These are phyloP conservation scores for Fusarium devonianum DNA, from an alignment of 2,329 filamentous ascomycete genomes.

Conservation along the genomic window DNA sequence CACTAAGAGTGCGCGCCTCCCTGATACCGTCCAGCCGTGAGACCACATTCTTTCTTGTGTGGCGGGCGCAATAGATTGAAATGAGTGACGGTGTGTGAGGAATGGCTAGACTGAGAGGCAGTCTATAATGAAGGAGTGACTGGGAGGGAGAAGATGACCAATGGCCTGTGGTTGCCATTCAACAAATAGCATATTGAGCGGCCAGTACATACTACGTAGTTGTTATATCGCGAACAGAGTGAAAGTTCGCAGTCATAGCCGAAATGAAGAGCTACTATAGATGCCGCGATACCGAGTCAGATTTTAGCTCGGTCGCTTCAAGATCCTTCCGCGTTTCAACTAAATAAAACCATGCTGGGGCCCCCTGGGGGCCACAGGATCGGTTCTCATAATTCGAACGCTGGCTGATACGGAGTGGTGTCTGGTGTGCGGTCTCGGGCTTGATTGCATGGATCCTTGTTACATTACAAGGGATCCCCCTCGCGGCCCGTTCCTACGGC, in stretches of 20 bases:
- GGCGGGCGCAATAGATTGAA: neutral
- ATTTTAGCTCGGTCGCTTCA: neutral
- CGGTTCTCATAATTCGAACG: too few relatives aligned
- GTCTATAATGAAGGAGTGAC: slow-evolving; percentile 1
- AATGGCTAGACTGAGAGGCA: slow-evolving; percentile 4
- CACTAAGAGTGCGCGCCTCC: slow-evolving; percentile 14
- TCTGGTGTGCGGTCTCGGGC: too few relatives aligned
- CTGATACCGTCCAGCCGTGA: slow-evolving; percentile 5
- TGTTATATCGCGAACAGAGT: neutral
- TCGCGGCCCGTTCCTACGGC: too few relatives aligned
- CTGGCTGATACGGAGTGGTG: too few relatives aligned
- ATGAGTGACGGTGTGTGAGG: slow-evolving; percentile 6
- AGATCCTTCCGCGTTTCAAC: neutral
- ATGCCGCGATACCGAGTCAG: neutral
- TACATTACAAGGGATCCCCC: neutral
- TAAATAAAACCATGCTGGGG: too few relatives aligned
- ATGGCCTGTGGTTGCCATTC: neutral
- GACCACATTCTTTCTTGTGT: slow-evolving; percentile 15
- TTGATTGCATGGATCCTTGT: slow-evolving; percentile 5
- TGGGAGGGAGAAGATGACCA: neutral
- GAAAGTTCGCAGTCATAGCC: neutral
- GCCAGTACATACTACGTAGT: neutral
- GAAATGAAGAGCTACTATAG: neutral
- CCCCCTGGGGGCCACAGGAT: too few relatives aligned
- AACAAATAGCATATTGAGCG: neutral